These are phyloP conservation scores for Aspergillus fructus DNA, from an alignment of 2,329 filamentous ascomycete species.

Conservation along the genomic window DNA sequence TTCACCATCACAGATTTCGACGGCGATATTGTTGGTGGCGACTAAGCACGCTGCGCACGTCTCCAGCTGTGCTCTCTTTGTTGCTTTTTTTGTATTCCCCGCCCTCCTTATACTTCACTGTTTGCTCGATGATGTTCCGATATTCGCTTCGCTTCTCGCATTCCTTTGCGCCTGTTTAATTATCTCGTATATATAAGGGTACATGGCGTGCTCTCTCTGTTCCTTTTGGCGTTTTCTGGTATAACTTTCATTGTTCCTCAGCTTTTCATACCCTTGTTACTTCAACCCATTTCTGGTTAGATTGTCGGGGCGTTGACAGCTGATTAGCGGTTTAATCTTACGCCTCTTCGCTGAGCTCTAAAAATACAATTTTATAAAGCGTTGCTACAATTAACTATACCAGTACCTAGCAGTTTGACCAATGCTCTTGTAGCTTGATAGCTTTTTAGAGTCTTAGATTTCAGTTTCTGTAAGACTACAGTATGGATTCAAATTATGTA, in stretches of 20 bases:
- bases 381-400: neutral
- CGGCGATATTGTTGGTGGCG: slow-evolving; percentile 26
- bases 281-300: neutral
- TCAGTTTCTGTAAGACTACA: neutral
- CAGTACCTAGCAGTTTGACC: neutral
- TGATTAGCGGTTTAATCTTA: neutral
- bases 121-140: neutral
- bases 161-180: neutral
- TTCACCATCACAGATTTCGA: slow-evolving; percentile 31
- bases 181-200: neutral
- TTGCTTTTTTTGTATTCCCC: neutral
- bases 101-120: neutral
- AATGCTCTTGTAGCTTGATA: neutral
- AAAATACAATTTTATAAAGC: neutral
- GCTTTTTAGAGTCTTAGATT: neutral
- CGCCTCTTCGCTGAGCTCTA: neutral
- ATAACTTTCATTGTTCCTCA: neutral
- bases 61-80: neutral
- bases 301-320: neutral
- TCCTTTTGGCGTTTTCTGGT: neutral
- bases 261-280: neutral
- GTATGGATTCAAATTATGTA: neutral
- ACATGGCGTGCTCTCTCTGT: neutral
- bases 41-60: neutral
- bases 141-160: slow-evolving; percentile 1